phyloP scores from a whole-genome alignment of 1,139 yeast genomes.

The Yarrowia galli region DNA sequence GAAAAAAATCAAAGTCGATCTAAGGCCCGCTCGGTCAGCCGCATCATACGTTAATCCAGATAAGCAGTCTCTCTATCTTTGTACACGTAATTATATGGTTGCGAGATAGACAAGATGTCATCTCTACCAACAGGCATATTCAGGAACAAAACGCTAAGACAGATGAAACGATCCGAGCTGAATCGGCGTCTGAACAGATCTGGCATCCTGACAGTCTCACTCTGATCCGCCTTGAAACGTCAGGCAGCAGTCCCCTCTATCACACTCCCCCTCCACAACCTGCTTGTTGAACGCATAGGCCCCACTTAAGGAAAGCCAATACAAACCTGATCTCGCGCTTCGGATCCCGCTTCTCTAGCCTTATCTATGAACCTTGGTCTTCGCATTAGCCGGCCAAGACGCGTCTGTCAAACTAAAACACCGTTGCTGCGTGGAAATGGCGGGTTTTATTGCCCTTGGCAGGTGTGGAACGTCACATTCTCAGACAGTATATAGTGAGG shows the following conservation, averaged over 20 bases:
- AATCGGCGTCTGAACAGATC: too few relatives aligned
- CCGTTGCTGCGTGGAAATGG: not conserved
- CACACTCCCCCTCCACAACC: too few relatives aligned
- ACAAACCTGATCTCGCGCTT: not conserved
- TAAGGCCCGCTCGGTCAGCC: not conserved
- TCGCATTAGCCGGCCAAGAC: not conserved
- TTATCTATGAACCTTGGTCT: not conserved
- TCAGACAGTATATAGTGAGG: not conserved
- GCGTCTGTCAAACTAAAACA: not conserved
- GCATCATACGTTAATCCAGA: not conserved
- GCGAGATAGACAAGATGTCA: not conserved
- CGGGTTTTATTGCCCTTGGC: slow-evolving; percentile 1
- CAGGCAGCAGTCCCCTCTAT: too few relatives aligned
- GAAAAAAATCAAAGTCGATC: not conserved
- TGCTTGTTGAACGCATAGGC: not conserved
- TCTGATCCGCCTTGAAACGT: too few relatives aligned
- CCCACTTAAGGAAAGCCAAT: not conserved
- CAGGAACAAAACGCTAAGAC: not conserved
- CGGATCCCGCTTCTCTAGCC: not conserved
- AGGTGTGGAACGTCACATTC: not conserved
- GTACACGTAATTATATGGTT: too few relatives aligned
- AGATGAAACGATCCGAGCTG: not conserved
- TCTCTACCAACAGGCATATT: not conserved
- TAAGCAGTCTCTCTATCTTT: not conserved
- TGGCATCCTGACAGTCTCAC: too few relatives aligned